Conservation (phyloP, 1,284 basidiomycete genomes). For the Naganishia albida region DNA sequence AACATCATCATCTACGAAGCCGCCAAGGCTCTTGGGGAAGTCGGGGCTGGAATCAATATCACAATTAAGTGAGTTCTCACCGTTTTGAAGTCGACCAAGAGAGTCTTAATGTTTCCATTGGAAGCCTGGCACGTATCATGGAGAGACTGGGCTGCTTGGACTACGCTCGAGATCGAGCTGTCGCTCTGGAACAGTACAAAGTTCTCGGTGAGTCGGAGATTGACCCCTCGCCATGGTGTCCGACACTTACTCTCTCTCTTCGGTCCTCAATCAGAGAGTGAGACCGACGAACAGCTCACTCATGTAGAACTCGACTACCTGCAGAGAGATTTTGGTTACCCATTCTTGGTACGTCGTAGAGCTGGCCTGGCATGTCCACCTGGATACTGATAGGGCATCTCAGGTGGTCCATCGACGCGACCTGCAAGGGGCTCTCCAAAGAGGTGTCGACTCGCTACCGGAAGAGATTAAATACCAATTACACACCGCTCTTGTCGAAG, state of each 20-base stretch:
- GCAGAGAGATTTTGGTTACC: slow-evolving; percentile 43
- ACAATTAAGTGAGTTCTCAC: slow-evolving; percentile 38
- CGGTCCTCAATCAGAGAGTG: slow-evolving; percentile 37
- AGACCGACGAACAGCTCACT: slow-evolving; percentile 44
- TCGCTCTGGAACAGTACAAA: slow-evolving; percentile 42
- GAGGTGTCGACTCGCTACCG: slow-evolving; percentile 36
- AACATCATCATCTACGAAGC: slow-evolving; percentile 44
- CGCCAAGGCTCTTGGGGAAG: slow-evolving; percentile 42
- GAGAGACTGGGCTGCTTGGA: slow-evolving; percentile 41
- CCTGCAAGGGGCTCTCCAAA: slow-evolving; percentile 46
- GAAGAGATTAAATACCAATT: slow-evolving; percentile 45
- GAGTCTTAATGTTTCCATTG: too few relatives aligned
- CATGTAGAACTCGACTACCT: slow-evolving; percentile 45
- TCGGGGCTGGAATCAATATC: slow-evolving; percentile 48
- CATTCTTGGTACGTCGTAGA: slow-evolving; percentile 38
- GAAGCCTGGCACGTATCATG: slow-evolving; percentile 40
- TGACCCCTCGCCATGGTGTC: not conserved
- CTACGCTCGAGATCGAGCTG: slow-evolving; percentile 41
- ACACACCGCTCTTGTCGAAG: slow-evolving; percentile 42
- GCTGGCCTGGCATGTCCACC: not conserved
- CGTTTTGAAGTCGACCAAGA: not conserved
- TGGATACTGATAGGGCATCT: too few relatives aligned
- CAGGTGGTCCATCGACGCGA: slow-evolving; percentile 49
- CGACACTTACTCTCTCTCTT: not conserved
- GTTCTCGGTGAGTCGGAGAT: slow-evolving; percentile 41